Percentiles rank a stretch among this genome's conserved stretches.
Evolutionary conservation across 208 protist genomes (phyloP).

Genomic region (Trypanosomatidae sp.): DNA sequence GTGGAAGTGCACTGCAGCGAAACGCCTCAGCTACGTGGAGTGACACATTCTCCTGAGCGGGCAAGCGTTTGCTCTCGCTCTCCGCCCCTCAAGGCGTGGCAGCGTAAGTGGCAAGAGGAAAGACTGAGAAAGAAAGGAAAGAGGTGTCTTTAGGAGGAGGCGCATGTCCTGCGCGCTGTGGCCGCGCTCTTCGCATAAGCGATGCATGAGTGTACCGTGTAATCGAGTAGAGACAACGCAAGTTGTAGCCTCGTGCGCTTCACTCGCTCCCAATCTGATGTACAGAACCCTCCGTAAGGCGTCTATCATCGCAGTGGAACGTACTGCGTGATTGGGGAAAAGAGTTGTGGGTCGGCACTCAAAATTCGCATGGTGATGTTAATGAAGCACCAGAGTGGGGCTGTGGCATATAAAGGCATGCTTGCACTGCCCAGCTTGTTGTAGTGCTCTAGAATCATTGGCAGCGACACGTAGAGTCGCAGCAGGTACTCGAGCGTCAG

Average conservation of each 20-base stretch:
- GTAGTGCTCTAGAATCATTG: slow-evolving; percentile 79
- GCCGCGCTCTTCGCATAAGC: neutral
- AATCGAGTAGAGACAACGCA: neutral
- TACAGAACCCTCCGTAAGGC: neutral
- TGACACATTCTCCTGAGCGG: too few species aligned
- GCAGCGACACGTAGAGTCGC: slow-evolving; percentile 71
- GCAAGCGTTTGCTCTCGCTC: too few species aligned
- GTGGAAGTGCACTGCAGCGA: neutral
- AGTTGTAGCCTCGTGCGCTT: neutral
- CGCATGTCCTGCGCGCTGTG: neutral
- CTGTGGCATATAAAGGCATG: slow-evolving; percentile 56
- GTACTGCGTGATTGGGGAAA: slow-evolving; percentile 40
- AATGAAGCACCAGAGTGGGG: slow-evolving; percentile 69
- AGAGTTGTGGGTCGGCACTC: slow-evolving; percentile 30
- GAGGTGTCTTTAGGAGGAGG: neutral
- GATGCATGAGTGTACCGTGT: neutral
- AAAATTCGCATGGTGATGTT: slow-evolving; percentile 56
- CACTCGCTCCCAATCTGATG: neutral
- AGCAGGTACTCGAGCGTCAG: slow-evolving; percentile 82
- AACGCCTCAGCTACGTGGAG: neutral
- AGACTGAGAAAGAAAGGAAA: neutral
- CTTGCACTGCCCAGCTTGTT: slow-evolving; percentile 64
- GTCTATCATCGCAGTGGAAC: slow-evolving; percentile 45
- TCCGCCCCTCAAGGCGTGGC: neutral
- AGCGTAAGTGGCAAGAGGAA: neutral